Base-by-base conservation (phyloP, 2,329 filamentous ascomycete genomes). In the Aspergillus sp. region DNA sequence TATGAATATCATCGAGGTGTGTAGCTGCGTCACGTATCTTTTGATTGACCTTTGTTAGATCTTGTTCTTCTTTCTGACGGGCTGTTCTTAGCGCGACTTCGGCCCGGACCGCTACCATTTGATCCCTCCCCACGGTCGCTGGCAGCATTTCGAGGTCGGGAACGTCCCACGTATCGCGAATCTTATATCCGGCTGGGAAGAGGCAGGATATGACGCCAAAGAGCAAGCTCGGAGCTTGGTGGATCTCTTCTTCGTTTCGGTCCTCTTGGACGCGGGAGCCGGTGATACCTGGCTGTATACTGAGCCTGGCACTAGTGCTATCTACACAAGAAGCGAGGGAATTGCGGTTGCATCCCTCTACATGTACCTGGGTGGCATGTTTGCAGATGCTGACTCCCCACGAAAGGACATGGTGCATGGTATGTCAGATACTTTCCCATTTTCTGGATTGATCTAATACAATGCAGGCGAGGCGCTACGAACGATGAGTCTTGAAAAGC, bases 161-260 rank as follows among this genome's bases (percentile, higher is more conserved):
- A 16, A 17, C 14, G 11, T 20, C 14, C 16, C 14, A 4, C 16
- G 38, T 20, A 49, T 32, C 16, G 26, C n/a, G 16, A 41, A 35
- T 16, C 24, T 32, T 11, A 16, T 8, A 14, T 19, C 20, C 3
- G 22, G 14, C 5, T 44, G 47, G 40, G 45, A 47, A 24, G 16
- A 47, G 35, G 38, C 30, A 43, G 41, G 45, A 33, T 48, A 40
- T 14, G 50, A 52, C 38, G 32, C 35, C 35, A 52, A 22, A 43
- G 32, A 42, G 11, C n/a, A 42, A 17, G 40, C 17, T 13, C 16
- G 40, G 1, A 42, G 81, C 0, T 66, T 85, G 16, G 75, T 84
- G 42, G 83, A 86, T 60, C 68, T 86, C 7, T 86, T 86, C 67
- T 78, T 85, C 44, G 79, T 84, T 2, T 83, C 82, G 0, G 82